Base-by-base conservation (phyloP, 1,139 yeast genomes). In the Petasospora fabianii region DNA sequence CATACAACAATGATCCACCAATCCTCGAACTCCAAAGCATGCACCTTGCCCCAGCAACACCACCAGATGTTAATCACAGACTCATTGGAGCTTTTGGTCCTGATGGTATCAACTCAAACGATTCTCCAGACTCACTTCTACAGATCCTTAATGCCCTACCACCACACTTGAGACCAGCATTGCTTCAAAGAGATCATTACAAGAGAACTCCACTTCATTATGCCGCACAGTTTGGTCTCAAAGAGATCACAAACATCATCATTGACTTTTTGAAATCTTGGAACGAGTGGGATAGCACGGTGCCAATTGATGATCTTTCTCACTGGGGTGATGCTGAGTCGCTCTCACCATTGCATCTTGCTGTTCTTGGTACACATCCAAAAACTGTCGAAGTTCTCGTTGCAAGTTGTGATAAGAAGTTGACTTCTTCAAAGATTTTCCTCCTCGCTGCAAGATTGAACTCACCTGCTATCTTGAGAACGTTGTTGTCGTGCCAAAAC, bases 121-220 rank as follows among this genome's bases (percentile, higher is more conserved):
- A 75, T 47, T 72, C 75, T 6, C 75, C 79, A 24, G 69, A 69
- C 19, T 75, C 80, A 7, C 62, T 82, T 31, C 59, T 65, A 6
- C 74, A 75, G 49, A 68, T 84, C 27, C 65, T 85, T 37, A 65
- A 68, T 16, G 66, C 70, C 34, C 59, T 83, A 35, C 77, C 77
- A 9, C 68, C 71, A 12, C 68, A 68, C 49, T 70, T 82, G 43
- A 71, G 77, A 43, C 59, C 68, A 3, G 72, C 75, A 2, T 66
- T 88, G 32, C 63, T 79, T 38, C 79, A 81, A 31, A 73, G 73
- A 34, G 98, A 92, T 58, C 80, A 77, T 46, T 85, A 87, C 55
- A 70, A 70, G 43, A 73, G 97, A 48, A 84, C 96, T 1, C 96
- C 97, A 0, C 66, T 92, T 41, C 97, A 92, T 62, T 90, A 90